Base-by-base conservation (phyloP, 306 rosid genomes). In the Rubus idaeus region DNA sequence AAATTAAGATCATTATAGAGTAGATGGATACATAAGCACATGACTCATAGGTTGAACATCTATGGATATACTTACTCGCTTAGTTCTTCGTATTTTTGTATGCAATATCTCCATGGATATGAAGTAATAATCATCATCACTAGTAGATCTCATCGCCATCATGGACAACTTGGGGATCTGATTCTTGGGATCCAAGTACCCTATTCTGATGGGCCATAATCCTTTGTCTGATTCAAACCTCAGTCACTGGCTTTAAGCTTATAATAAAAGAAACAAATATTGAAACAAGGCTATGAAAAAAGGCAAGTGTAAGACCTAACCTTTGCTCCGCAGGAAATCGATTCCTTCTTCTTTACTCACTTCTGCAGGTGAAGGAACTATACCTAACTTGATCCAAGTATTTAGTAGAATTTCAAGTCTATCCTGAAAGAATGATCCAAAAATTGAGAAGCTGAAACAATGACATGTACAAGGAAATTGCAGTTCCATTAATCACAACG, bases 281-380 rank as follows among this genome's bases (percentile, higher is more conserved):
- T 30, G 67, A 77, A 20, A 17, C 47, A 78, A n/a, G 42, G 74
- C 61, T 69, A 45, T 35, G 37, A 71, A 14, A 35, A 57, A 77
- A 62, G 20, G 68, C 45, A 73, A 39, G 50, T 4, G 77, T 12
- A 39, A 83, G 61, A 26, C 65, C 55, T 83, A 78, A 94, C 98
- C 96, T 89, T 83, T 83, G 76, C 75, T 77, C 85, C 89, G 79
- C 16, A 86, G 83, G 76, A 91, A 84, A 83, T 79, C 81, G 21
- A 94, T 78, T 74, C 96, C 97, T 87, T 94, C 98, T 73, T 73
- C 84, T 75, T 86, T 86, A 81, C 97, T 91, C 76, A 89, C 94
- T 82, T 91, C 96, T 80, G 94, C 93, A 62, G 98, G 97, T 16
- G 93, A 73, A 66, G 94, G 94, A 83, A 91, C 90, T 17, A 83